A percentile compares a stretch with the other conserved stretches of the same genome.
Evolutionary conservation across 2,329 filamentous ascomycete species (phyloP).

Genomic region (Ilyonectria robusta): DNA sequence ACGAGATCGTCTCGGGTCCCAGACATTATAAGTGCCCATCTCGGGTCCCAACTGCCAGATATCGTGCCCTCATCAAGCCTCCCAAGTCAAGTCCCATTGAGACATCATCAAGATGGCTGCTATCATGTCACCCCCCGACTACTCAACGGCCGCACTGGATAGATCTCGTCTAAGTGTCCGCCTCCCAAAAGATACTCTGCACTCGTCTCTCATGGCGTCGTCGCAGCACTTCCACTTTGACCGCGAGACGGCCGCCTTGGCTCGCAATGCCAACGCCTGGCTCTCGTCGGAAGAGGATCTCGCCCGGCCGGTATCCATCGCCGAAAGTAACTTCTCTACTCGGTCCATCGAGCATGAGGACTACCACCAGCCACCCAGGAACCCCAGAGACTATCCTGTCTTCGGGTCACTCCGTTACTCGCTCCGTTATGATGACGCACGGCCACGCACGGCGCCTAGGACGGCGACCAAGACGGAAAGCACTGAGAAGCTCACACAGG

Average conservation of each 20-base stretch:
- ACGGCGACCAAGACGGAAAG: constrained; percentile 41
- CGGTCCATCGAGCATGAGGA: constrained; percentile 39
- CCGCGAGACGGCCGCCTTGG: constrained; percentile 39
- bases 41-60: constrained; percentile 2
- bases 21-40: constrained; percentile 21
- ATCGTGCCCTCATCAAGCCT: constrained; percentile 18
- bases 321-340: constrained; percentile 41
- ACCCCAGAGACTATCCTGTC: constrained; percentile 36
- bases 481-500: constrained; percentile 46
- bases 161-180: constrained; percentile 45
- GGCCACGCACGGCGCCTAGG: constrained; percentile 37
- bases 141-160: constrained; percentile 44
- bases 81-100: constrained; percentile 19
- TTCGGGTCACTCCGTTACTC: constrained; percentile 44
- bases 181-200: constrained; percentile 44
- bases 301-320: constrained; percentile 42
- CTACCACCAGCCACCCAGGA: constrained; percentile 28
- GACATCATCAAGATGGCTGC: constrained; percentile 43
- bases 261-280: constrained; percentile 43
- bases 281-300: constrained; percentile 43
- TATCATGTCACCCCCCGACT: constrained; percentile 48
- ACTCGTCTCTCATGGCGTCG: constrained; percentile 42
- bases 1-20: not conserved
- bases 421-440: constrained; percentile 39
- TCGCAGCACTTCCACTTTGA: constrained; percentile 46